A percentile compares a stretch with the other conserved stretches of the same genome.
Conservation (phyloP, 2,329 filamentous ascomycete genomes). For the Rasamsonia emersonii region DNA sequence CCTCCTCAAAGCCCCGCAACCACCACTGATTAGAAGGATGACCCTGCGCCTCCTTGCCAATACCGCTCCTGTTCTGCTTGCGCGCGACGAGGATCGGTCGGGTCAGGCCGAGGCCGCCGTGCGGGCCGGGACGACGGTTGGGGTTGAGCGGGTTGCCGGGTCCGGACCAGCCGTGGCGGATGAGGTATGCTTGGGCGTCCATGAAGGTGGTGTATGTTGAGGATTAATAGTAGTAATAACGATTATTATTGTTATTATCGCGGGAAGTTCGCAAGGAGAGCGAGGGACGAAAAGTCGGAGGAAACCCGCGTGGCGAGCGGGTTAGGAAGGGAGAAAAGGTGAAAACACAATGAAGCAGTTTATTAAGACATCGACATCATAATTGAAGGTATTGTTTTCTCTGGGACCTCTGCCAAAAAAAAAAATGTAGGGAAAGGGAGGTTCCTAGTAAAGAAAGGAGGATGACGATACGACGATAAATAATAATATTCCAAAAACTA, state of each 20-base stretch:
- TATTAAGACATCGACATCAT: no score
- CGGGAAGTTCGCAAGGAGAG: no score
- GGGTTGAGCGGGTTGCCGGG: constrained; percentile 80
- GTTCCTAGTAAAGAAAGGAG: no score
- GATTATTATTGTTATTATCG: constrained; percentile 3
- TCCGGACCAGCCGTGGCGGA: constrained; percentile 82
- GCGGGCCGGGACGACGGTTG: constrained; percentile 37
- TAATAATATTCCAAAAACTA: no score
- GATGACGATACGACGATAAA: no score
- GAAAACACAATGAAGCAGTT: no score
- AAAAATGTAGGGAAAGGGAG: no score
- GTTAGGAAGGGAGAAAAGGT: no score
- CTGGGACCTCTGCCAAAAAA: no score
- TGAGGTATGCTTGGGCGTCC: constrained; percentile 77
- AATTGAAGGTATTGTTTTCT: no score
- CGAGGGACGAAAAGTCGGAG: no score
- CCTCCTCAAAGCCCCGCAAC: constrained; percentile 88
- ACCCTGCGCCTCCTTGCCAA: constrained; percentile 65
- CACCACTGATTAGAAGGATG: constrained; percentile 81
- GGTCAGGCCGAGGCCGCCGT: constrained; percentile 66
- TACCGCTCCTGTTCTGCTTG: constrained; percentile 71
- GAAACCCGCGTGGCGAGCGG: no score
- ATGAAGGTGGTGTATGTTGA: constrained; percentile 41
- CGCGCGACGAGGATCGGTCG: constrained; percentile 75
- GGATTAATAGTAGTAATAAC: not conserved